Evolutionary conservation across 768 basidiomycete genomes (phyloP), one percentile per base, ranked within the genome.

Genomic region (Auricularia heimuer): DNA sequence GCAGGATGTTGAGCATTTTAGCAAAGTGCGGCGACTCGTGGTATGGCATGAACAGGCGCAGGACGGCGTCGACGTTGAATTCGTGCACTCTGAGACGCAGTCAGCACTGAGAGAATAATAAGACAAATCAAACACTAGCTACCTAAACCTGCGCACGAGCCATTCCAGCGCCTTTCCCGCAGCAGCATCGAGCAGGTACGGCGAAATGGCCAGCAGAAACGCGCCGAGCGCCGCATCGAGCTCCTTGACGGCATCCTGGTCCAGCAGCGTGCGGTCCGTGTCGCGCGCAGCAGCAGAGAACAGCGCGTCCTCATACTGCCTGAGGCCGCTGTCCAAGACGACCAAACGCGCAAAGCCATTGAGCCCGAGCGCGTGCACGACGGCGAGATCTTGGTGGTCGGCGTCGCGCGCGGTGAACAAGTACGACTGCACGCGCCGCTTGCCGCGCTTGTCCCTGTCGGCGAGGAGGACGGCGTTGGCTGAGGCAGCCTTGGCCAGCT

Each of bases 111-210:
- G 29, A 37, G 36, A 36, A 14, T 21, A 3, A 18, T 11, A 18
- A 58, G 11, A 44, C 29, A 10, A 39, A 54, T 44, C 10, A 14
- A 39, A 64, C 2, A 10, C 16, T 42, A 66, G 84, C 51, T 68
- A 92, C 95, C 95, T 87, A 76, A 98, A 97, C 65, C 94, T 80
- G 70, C 92, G 80, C 3, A 98, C 92, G 33, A 98, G 82, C 96
- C 96, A 99, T 71, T 99, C 97, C 34, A 99, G 72, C 8, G 92
- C 83, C 73, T 89, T 94, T 21, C 86, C 87, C 0, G 92, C 83
- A 0, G 92, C 89, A 39, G 84, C 78, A 47, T 96, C 87, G 77
- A 93, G 80, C 54, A 98, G 75, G 79, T 89, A 91, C 8, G 86
- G 88, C 2, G 92, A 91, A 16, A 99, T 78, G 54, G 88, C 74